Evolutionary conservation across 495 filamentous ascomycete species (phyloP).

Genomic region (Tuber microsphaerosporum): DNA sequence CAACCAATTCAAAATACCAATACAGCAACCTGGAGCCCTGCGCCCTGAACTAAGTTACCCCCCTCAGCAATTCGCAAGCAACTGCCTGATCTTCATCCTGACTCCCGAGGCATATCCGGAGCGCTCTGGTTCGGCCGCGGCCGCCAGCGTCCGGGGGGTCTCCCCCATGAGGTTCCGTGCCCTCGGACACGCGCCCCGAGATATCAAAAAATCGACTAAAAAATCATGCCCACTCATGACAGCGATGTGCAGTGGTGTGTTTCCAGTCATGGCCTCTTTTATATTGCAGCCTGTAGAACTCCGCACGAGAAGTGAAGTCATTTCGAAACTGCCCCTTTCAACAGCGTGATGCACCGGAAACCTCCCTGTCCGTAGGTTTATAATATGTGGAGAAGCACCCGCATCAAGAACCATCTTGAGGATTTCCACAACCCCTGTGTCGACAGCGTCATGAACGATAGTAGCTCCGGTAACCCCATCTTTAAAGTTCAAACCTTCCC

Average conservation of each 20-base stretch:
- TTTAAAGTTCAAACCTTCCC: background rate
- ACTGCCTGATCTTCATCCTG: too few relatives aligned
- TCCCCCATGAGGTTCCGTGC: background rate
- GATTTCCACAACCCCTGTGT: background rate
- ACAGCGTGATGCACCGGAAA: background rate
- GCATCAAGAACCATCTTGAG: background rate
- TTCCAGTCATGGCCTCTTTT: background rate
- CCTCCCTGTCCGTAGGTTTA: background rate
- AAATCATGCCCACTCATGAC: background rate
- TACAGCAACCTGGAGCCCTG: too few relatives aligned
- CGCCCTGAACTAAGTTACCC: too few relatives aligned
- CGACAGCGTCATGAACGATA: background rate
- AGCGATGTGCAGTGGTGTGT: background rate
- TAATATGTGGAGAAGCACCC: background rate
- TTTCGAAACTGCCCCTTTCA: background rate
- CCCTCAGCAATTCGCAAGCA: too few relatives aligned
- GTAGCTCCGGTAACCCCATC: background rate
- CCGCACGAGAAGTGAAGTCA: background rate
- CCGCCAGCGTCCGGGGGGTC: background rate
- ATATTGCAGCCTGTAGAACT: background rate
- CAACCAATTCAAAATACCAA: background rate
- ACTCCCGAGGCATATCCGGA: too few relatives aligned
- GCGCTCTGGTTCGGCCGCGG: background rate
- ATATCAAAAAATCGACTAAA: background rate
- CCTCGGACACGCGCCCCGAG: background rate